Base-by-base conservation (phyloP, 176 grass and related monocot species). In the Aegilops speltoides region DNA sequence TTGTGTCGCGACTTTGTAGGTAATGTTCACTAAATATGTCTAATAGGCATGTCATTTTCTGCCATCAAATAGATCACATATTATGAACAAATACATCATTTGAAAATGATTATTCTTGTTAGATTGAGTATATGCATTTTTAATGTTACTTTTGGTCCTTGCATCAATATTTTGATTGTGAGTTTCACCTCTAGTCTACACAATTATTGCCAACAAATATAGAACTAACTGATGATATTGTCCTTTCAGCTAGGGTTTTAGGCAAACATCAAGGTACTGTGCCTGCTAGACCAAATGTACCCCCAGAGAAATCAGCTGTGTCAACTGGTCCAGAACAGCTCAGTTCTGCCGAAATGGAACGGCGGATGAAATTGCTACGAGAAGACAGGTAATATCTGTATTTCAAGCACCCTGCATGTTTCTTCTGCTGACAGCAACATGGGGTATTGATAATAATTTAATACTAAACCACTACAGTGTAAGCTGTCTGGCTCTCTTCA, bases 301-400 rank as follows among this genome's bases (percentile, higher is more conserved):
- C 74, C 56, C 84, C 77, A 88, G 96, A 95, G 61, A 98, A 91
- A 82, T 61, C 88, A 64, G 81, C 65, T 79, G 77, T 73, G 59
- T 82, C 93, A 81, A 40, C 74, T 86, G 72, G 80, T 84, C 22
- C 77, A 63, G 93, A 98, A 77, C 96, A 98, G 76, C 91, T 98
- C 20, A 95, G 91, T 82, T 63, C 84, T 62, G 87, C 57, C 36
- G 96, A 98, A 86, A 93, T 98, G 82, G 86, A 89, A 54, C 85
- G 62, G 6, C 90, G 96, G 57, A 92, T 98, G 83, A 98, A 98
- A 88, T 88, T 98, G 46, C 91, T 98, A 82, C 69, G 90, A 84
- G 96, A 98, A 83, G 93, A 98, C 71, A 94, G 96, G 96, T 95
- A 94, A 86, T 83, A 15, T 36, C 19, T 89, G 79, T 54, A 65